These are phyloP conservation scores for Delonix regia DNA, from an alignment of 306 rosid genomes.

Conservation along the genomic window DNA sequence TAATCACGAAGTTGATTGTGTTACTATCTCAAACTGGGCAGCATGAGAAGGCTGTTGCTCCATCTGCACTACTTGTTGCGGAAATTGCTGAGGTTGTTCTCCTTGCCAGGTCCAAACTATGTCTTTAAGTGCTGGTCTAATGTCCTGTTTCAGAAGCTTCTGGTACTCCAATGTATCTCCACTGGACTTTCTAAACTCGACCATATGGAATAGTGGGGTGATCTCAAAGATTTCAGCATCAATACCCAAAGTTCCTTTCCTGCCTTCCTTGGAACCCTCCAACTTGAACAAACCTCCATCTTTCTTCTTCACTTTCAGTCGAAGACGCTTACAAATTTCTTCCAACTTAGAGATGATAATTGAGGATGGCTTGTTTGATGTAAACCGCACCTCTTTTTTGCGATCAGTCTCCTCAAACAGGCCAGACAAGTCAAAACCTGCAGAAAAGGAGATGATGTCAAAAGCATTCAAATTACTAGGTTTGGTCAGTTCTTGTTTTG, in stretches of 20 bases:
- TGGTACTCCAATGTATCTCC: conserved; percentile 89
- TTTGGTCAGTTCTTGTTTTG: conserved; percentile 56
- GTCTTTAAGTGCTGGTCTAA: conserved; percentile 90
- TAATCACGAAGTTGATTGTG: conserved; percentile 22
- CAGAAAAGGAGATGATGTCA: conserved; percentile 86
- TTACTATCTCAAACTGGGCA: conserved; percentile 30
- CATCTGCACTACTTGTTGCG: conserved; percentile 38
- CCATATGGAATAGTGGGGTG: conserved; percentile 69
- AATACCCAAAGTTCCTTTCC: conserved; percentile 74
- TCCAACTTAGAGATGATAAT: conserved; percentile 77
- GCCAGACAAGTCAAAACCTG: conserved; percentile 94
- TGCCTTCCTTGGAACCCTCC: conserved; percentile 75
- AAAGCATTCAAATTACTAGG: conserved; percentile 80
- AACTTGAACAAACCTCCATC: conserved; percentile 77
- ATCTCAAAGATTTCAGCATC: conserved; percentile 87
- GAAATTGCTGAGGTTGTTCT: conserved; percentile 59
- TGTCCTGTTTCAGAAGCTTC: conserved; percentile 63
- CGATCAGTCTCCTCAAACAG: conserved; percentile 63
- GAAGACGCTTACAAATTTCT: conserved; percentile 65
- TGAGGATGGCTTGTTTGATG: conserved; percentile 66
- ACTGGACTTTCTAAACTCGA: conserved; percentile 71
- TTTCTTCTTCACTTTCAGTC: conserved; percentile 68
- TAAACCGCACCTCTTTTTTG: conserved; percentile 72
- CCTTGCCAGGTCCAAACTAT: conserved; percentile 94
- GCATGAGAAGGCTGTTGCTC: conserved; percentile 42